Percentiles rank a stretch among this genome's conserved stretches.
These are phyloP conservation scores for Afroboletus lepidellus DNA, from an alignment of 1,284 basidiomycete species.

Conservation along the genomic window DNA sequence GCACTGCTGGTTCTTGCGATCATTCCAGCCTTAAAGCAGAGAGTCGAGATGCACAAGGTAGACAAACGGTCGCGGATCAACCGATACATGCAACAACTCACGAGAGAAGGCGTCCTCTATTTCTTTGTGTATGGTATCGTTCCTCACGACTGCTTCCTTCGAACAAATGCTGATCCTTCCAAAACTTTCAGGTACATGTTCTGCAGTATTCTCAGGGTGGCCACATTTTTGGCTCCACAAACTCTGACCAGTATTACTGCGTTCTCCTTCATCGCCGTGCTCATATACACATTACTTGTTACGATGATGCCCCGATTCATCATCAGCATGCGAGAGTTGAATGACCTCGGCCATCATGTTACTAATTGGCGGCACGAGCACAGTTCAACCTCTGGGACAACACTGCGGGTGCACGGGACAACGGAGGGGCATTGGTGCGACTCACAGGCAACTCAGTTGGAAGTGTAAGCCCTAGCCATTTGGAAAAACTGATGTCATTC, in stretches of 20 bases:
- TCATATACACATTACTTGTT: background rate
- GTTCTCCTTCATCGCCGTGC: background rate
- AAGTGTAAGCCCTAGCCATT: too few relatives aligned
- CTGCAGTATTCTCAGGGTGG: background rate
- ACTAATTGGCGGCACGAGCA: background rate
- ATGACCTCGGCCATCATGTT: background rate
- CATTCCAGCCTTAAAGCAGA: background rate
- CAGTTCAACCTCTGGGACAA: background rate
- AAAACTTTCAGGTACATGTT: background rate
- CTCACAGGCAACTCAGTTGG: background rate
- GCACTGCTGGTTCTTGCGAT: background rate
- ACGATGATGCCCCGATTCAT: constrained; percentile 2
- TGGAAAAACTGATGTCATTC: too few relatives aligned
- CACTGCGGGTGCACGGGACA: too few relatives aligned
- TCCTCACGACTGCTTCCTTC: background rate
- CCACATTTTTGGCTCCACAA: background rate
- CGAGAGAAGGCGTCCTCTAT: background rate
- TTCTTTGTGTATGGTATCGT: background rate
- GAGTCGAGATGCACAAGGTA: background rate
- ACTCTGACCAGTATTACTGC: too few relatives aligned
- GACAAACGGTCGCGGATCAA: background rate
- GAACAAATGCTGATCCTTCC: constrained; percentile 1
- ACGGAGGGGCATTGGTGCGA: too few relatives aligned
- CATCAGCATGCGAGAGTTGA: constrained; percentile 1
- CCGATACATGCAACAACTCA: background rate